Base-by-base conservation (phyloP, 2,329 filamentous ascomycete species). In the Colletotrichum liaoningense region DNA sequence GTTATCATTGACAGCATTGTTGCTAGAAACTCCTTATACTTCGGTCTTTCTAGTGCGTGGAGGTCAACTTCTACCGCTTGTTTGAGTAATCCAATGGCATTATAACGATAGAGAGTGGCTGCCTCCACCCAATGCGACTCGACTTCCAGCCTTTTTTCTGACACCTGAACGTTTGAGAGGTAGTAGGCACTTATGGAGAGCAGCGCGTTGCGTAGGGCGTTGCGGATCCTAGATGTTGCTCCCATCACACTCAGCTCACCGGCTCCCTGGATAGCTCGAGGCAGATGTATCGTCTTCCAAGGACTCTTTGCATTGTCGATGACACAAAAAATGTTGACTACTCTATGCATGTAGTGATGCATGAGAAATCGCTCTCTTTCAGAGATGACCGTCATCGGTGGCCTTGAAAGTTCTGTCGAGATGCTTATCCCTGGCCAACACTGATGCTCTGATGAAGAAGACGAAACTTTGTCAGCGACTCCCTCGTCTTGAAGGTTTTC, bases 1-100 rank as follows among this genome's bases (percentile, higher is more conserved):
- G 77, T 76, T 16, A 79, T 76, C 78, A 79, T 79, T 2, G 78
- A 79, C 28, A 79, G 11, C 77, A 79, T 79, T 1, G 78, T 79
- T 0, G 78, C 78, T 1, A 79, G 60, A 24, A 77, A 77, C 19
- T 79, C 78, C n/a, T 79, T 79, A 26, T 79, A 79, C 35, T 77
- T 79, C 4, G 78, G 77, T 19, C 35, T 62, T 6, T 63, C 60
- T 2, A 63, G 33, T 0, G 66, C 30, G 9, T 74, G 68, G 1
- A 77, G 11, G 8, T 68, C 65, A 12, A 42, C 68, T 57, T 77
- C 75, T 1, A 79, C 77, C 1, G 76, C 72, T 2, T 77, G 52
- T 19, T 79, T 79, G 2, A 79, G 49, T 0, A 78, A 49, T 7
- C 67, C 63, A 12, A 79, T 78, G 0, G 78, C 77, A 22, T 74